Conservation (phyloP, 345 rosid genomes). For the Gossypium thurberi region DNA sequence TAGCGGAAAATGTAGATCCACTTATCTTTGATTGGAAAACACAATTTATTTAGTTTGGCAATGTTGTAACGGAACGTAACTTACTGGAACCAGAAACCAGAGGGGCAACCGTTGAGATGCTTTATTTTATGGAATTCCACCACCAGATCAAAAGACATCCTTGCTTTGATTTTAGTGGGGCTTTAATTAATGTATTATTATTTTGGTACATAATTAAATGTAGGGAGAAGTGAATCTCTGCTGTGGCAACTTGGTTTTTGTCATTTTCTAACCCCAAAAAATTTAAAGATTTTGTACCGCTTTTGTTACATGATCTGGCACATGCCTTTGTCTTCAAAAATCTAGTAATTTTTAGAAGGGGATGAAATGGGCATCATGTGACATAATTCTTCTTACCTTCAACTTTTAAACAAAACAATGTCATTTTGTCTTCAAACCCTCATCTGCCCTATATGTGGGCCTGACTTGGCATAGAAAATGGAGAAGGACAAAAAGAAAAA, state of each 20-base stretch:
- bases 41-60: neutral
- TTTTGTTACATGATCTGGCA: neutral
- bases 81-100: neutral
- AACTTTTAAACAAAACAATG: neutral
- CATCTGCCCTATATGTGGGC: neutral
- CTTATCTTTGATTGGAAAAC: neutral
- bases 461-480: neutral
- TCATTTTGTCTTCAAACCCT: neutral
- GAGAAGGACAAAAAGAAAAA: no score
- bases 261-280: neutral
- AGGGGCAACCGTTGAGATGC: neutral
- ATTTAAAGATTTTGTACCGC: neutral
- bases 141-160: neutral
- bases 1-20: neutral
- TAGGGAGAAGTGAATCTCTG: slow-evolving; percentile 2
- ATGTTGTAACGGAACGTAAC: neutral
- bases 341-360: neutral
- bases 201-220: neutral
- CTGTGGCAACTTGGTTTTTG: neutral
- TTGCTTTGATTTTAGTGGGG: neutral
- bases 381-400: neutral
- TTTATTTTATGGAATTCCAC: neutral
- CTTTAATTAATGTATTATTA: neutral
- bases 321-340: neutral
- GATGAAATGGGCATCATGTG: neutral